Evolutionary conservation across 2,329 filamentous ascomycete species (phyloP).

Genomic region (Trichoderma semiorbis): DNA sequence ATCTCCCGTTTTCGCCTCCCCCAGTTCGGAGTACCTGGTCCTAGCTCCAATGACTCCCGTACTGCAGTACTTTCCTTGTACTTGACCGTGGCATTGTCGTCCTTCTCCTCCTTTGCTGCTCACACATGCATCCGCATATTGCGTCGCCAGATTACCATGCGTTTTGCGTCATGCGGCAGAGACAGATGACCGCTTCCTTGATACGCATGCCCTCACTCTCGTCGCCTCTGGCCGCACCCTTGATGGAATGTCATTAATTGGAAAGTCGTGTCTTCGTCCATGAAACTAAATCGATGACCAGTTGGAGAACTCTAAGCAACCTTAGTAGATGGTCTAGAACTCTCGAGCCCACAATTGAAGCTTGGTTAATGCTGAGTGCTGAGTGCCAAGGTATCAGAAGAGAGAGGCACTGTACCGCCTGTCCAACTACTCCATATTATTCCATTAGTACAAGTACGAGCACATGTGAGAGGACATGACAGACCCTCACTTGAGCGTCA

Average conservation of each 20-base stretch:
- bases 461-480: not conserved
- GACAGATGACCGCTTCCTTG: not conserved
- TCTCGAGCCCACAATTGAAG: slow-evolving; percentile 4
- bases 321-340: slow-evolving; percentile 9
- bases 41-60: not conserved
- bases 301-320: slow-evolving; percentile 5
- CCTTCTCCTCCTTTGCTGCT: not conserved
- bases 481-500: not conserved
- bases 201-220: not conserved
- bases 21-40: not conserved
- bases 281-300: slow-evolving; percentile 3
- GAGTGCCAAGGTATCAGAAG: not conserved
- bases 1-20: not conserved
- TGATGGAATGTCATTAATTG: not conserved
- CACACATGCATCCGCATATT: slow-evolving; percentile 1
- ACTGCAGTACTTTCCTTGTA: not conserved
- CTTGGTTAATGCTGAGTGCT: not conserved
- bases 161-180: slow-evolving; percentile 8
- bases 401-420: not conserved
- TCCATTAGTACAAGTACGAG: not conserved
- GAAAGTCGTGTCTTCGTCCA: not conserved
- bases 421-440: not conserved
- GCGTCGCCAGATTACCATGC: slow-evolving; percentile 3
- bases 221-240: not conserved
- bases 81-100: not conserved